Evolutionary conservation across 139 green algal genomes (phyloP).

Genomic region (Nannochloris sp.): DNA sequence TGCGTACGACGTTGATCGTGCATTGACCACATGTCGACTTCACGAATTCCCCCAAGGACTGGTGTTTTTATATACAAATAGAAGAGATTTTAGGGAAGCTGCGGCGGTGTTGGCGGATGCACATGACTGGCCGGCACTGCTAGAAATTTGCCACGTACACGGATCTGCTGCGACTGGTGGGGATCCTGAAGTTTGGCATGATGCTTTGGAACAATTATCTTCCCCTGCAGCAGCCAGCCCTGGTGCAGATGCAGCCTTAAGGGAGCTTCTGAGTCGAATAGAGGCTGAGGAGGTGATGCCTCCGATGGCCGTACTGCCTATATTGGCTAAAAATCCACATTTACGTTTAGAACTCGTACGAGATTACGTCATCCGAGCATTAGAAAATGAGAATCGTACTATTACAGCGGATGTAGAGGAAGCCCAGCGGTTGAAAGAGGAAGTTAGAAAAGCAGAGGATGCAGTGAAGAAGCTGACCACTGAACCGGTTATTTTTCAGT

Average conservation of each 20-base stretch:
- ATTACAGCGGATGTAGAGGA: slow-evolving; percentile 61
- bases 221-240: slow-evolving; percentile 14
- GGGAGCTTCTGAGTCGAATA: slow-evolving; percentile 67
- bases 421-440: slow-evolving; percentile 44
- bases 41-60: slow-evolving; percentile 61
- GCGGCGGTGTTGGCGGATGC: slow-evolving; percentile 61
- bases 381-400: slow-evolving; percentile 40
- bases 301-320: slow-evolving; percentile 84
- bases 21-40: slow-evolving; percentile 83
- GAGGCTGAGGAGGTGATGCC: slow-evolving; percentile 75
- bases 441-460: slow-evolving; percentile 37
- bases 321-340: slow-evolving; percentile 57
- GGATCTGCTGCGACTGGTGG: slow-evolving; percentile 59
- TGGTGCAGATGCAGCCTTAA: background rate
- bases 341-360: slow-evolving; percentile 64
- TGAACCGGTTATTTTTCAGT: slow-evolving; percentile 83
- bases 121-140: slow-evolving; percentile 61
- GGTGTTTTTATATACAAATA: slow-evolving; percentile 77
- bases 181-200: slow-evolving; percentile 77
- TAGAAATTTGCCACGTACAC: slow-evolving; percentile 61
- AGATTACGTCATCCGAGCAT: slow-evolving; percentile 58
- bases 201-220: slow-evolving; percentile 70
- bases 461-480: slow-evolving; percentile 4
- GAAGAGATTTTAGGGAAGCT: slow-evolving; percentile 72
- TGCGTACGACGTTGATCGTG: slow-evolving; percentile 78